Evolutionary conservation across 2,329 filamentous ascomycete species (phyloP).

Genomic region (Apiospora marii): DNA sequence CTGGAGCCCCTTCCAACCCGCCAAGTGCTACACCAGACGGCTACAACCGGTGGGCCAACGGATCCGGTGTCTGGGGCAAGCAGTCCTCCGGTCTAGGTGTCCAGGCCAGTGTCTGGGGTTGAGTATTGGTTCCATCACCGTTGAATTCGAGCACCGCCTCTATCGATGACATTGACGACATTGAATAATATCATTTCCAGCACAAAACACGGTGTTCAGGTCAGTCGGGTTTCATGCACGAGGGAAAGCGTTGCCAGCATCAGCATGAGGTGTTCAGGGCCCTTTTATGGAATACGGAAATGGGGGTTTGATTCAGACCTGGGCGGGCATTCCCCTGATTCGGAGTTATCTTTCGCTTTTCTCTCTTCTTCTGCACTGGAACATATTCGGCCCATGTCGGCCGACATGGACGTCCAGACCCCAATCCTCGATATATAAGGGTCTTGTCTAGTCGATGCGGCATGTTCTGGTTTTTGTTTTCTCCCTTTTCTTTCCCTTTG

Average conservation of each 20-base stretch:
- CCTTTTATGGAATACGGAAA: conserved; percentile 35
- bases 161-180: conserved; percentile 23
- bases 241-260: conserved; percentile 44
- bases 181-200: conserved; percentile 30
- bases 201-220: conserved; percentile 44
- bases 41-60: conserved; percentile 77
- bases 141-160: not conserved
- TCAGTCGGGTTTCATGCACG: conserved; percentile 39
- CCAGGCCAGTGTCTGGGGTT: conserved; percentile 95
- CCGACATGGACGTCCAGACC: not conserved
- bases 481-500: too few relatives aligned
- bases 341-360: conserved; percentile 17
- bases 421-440: not conserved
- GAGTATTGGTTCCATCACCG: conserved; percentile 40
- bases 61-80: conserved; percentile 84
- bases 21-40: conserved; percentile 53
- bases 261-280: conserved; percentile 46
- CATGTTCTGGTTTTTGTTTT: not conserved
- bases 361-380: not conserved
- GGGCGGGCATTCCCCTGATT: conserved; percentile 19
- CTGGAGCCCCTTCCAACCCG: conserved; percentile 65
- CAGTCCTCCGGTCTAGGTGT: conserved; percentile 82
- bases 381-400: not conserved
- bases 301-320: conserved; percentile 18
- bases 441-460: not conserved